These are phyloP conservation scores for Pseudozyma pruni DNA, from an alignment of 1,284 basidiomycete genomes.

Conservation along the genomic window DNA sequence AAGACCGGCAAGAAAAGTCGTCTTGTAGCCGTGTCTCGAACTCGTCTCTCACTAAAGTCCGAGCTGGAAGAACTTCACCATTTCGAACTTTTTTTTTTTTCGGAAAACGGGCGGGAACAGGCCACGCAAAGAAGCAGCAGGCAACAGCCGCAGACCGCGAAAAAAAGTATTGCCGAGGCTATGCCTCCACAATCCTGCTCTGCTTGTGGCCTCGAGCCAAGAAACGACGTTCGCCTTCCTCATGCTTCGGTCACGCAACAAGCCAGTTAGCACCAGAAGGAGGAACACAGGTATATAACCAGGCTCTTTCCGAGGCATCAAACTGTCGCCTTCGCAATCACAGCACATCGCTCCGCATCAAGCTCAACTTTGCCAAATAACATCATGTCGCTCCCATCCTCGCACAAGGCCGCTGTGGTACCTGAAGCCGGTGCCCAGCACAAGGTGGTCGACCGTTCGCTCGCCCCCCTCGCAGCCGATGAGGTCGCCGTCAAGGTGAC, in stretches of 20 bases:
- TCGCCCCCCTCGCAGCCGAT: conserved; percentile 23
- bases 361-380: background rate
- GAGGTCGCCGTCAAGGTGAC: conserved; percentile 52
- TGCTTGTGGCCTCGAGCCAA: too few relatives aligned
- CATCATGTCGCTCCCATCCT: conserved; percentile 35
- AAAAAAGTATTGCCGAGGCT: conserved; percentile 15
- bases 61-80: too few relatives aligned
- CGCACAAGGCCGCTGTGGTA: conserved; percentile 39
- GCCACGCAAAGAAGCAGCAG: background rate
- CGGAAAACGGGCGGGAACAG: too few relatives aligned
- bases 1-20: background rate
- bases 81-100: too few relatives aligned
- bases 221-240: too few relatives aligned
- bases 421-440: conserved; percentile 34
- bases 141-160: background rate
- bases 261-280: too few relatives aligned
- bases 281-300: too few relatives aligned
- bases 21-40: background rate
- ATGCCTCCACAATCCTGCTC: too few relatives aligned
- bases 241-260: too few relatives aligned
- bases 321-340: too few relatives aligned
- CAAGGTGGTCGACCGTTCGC: conserved; percentile 26
- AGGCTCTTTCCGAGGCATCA: too few relatives aligned
- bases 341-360: too few relatives aligned
- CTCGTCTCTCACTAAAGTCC: background rate